Base-by-base conservation (phyloP, 2,329 filamentous ascomycete species). In the Coleophoma eucalyptorum region DNA sequence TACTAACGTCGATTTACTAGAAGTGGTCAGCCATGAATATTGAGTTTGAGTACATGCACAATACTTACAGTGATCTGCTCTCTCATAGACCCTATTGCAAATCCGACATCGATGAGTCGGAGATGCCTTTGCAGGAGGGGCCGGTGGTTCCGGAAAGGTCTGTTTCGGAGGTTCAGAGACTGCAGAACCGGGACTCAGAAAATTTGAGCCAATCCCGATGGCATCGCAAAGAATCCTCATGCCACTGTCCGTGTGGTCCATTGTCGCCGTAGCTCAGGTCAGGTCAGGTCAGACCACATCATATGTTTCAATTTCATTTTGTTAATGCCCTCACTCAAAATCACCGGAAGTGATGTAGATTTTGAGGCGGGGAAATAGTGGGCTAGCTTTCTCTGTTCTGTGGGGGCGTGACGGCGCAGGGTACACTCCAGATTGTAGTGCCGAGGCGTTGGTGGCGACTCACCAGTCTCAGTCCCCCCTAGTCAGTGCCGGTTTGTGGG, bases 1-100 rank as follows among this genome's bases (percentile, higher is more conserved):
- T 21, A 44, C 42, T 15, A 13, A 44, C 42, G 42, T 26, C 42
- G 42, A 26, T 44, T 44, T 11, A 44, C 42, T 44, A 44, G 42
- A 13, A 4, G 7, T 5, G 13, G 19, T 43, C 4, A 21, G 19
- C n/a, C 5, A 43, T 43, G n/a, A 6, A 38, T n/a, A 35, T 35
- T 15, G 15, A 15, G 33, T 10, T 10, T 10, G 33, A 35, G 33
- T 35, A 35, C 10, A 35, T 35, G 33, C 10, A 35, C 16, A 33
- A 41, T 16, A 21, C 20, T 48, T 41, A 48, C 19, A 52, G 40
- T 56, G 50, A 20, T 60, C 58, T 41, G 52, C 53, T 35, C 58
- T 32, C n/a, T 58, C 58, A 32, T 59, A 60, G 44, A 45, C 46
- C 16, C 55, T 50, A 19, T 49, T 42, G 19, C 56, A 60, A 18